Conservation (phyloP, 345 rosid species). For the Hibiscus syriacus region DNA sequence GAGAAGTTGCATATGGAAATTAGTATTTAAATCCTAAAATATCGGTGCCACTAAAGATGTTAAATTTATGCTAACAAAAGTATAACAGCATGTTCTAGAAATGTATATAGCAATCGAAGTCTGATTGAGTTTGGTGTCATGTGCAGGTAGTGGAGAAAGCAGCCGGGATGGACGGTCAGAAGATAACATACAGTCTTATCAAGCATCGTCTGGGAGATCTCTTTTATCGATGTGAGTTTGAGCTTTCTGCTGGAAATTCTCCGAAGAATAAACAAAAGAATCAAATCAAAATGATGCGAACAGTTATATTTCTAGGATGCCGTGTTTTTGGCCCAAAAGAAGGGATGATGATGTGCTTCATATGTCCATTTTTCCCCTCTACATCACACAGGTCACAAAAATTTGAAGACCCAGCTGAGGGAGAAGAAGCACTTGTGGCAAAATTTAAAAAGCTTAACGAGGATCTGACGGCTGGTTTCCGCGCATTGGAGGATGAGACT, state of each 20-base stretch:
- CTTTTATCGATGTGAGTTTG: too few relatives aligned
- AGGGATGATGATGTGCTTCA: constrained; percentile 2
- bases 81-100: neutral
- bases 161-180: constrained; percentile 99
- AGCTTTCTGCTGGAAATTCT: neutral
- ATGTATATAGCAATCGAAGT: neutral
- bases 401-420: constrained; percentile 99
- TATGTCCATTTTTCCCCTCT: neutral
- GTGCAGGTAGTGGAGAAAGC: constrained; percentile 90
- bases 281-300: too few relatives aligned
- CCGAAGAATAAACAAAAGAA: neutral
- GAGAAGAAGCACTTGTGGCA: constrained; percentile 81
- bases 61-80: neutral
- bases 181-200: constrained; percentile 87
- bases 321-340: neutral
- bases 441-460: too few relatives aligned
- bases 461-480: too few relatives aligned
- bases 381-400: constrained; percentile 76
- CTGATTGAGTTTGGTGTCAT: neutral
- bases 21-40: neutral
- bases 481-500: constrained; percentile 88
- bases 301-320: neutral
- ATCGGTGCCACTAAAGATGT: neutral
- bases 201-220: too few relatives aligned
- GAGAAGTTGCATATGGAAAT: neutral